A percentile compares a stretch with the other conserved stretches of the same genome.
Conservation (phyloP, 2,329 filamentous ascomycete genomes). For the Penicillium sclerotigenum region DNA sequence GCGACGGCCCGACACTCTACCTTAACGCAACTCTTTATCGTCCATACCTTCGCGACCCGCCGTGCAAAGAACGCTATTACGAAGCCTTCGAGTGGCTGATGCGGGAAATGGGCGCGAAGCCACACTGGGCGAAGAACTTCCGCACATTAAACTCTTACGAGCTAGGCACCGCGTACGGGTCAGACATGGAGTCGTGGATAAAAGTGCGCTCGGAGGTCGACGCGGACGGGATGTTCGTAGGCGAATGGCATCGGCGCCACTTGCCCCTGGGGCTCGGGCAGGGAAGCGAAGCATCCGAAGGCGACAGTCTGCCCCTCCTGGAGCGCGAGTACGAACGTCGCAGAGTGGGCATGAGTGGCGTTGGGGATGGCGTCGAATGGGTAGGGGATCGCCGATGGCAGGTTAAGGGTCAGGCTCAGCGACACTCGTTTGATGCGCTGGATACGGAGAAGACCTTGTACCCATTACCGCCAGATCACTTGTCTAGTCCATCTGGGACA, state of each 20-base stretch:
- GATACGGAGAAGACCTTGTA: conserved; percentile 5
- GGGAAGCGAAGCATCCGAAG: conserved; percentile 13
- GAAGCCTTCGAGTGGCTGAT: conserved; percentile 88
- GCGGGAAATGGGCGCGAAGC: conserved; percentile 75
- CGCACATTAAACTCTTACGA: conserved; percentile 54
- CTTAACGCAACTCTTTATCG: conserved; percentile 88
- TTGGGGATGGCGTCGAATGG: conserved; percentile 44
- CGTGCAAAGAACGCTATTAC: conserved; percentile 74
- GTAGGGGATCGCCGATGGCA: conserved; percentile 38
- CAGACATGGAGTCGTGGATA: conserved; percentile 64
- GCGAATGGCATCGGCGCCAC: conserved; percentile 79
- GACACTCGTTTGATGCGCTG: neutral
- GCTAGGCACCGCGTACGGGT: conserved; percentile 66
- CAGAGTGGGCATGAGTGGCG: conserved; percentile 24
- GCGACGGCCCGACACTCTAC: conserved; percentile 72
- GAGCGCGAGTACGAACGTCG: conserved; percentile 43
- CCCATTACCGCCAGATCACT: conserved; percentile 13
- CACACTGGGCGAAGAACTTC: conserved; percentile 96
- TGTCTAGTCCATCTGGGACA: conserved; percentile 38
- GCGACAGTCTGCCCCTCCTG: conserved; percentile 36
- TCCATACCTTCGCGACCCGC: conserved; percentile 73
- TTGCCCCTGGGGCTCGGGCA: conserved; percentile 47
- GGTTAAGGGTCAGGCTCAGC: conserved; percentile 3
- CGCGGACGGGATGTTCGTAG: conserved; percentile 81
- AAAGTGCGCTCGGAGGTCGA: conserved; percentile 68